Evolutionary conservation across 2,329 filamentous ascomycete species (phyloP).

Genomic region (Neopestalotiopsis clavispora): DNA sequence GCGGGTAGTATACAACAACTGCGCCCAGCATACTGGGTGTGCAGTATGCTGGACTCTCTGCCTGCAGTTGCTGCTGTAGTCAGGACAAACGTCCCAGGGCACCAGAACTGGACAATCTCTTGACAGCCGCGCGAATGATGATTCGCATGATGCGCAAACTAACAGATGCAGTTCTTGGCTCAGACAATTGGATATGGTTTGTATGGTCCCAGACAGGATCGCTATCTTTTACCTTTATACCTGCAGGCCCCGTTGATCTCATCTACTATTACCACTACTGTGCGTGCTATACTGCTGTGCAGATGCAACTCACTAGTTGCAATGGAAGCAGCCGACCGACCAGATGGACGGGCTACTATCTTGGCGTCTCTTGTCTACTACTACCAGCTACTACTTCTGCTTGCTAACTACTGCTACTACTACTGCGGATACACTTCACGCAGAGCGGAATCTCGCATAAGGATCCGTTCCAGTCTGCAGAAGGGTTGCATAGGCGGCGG

Average conservation of each 20-base stretch:
- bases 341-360: conserved; percentile 30
- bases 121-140: background rate
- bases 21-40: background rate
- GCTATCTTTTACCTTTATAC: no score
- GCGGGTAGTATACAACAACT: background rate
- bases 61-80: no score
- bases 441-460: conserved; percentile 39
- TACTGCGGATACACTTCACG: conserved; percentile 12
- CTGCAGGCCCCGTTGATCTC: no score
- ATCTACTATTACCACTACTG: no score
- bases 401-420: no score
- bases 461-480: conserved; percentile 35
- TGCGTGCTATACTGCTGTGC: background rate
- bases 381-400: no score
- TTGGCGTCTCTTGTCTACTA: conserved; percentile 30
- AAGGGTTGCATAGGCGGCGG: conserved; percentile 27
- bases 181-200: no score
- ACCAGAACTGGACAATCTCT: background rate
- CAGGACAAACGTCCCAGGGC: no score
- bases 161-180: no score
- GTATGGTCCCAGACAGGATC: no score
- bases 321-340: background rate
- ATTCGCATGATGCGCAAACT: background rate
- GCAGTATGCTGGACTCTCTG: background rate
- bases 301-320: background rate